phyloP scores from a whole-genome alignment of 2,329 filamentous ascomycete genomes.

The Fusarium caatingaense region DNA sequence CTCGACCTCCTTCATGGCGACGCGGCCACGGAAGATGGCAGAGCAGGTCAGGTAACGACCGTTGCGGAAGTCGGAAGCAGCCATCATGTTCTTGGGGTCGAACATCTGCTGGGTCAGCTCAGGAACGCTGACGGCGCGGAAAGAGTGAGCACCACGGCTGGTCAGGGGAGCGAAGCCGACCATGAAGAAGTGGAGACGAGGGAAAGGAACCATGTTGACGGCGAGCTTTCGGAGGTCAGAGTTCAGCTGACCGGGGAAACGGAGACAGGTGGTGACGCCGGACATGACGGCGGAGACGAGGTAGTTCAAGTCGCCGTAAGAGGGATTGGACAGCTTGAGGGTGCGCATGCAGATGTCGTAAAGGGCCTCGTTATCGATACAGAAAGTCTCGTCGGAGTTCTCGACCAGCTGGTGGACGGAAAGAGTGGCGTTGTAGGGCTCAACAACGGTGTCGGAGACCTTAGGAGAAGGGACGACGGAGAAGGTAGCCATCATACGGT shows the following conservation, averaged over 20 bases:
- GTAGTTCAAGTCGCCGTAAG: conserved; percentile 99
- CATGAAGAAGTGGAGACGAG: conserved; percentile 99
- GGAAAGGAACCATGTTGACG: conserved; percentile 99
- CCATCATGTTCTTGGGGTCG: conserved; percentile 99
- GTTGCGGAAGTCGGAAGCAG: conserved; percentile 99
- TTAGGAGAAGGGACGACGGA: conserved; percentile 98
- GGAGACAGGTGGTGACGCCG: conserved; percentile 96
- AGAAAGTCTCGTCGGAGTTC: conserved; percentile 99
- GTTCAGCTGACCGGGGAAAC: conserved; percentile 99
- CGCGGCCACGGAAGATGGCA: conserved; percentile 99
- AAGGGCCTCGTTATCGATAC: conserved; percentile 99
- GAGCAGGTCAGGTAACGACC: conserved; percentile 99
- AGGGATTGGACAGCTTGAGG: conserved; percentile 97
- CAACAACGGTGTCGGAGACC: conserved; percentile 99
- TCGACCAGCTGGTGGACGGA: conserved; percentile 99
- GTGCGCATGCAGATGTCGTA: conserved; percentile 99
- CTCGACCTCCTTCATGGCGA: conserved; percentile 99
- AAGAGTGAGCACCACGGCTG: conserved; percentile 84
- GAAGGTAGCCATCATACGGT: conserved; percentile 99
- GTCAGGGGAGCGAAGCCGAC: conserved; percentile 99
- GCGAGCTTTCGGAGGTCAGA: conserved; percentile 99
- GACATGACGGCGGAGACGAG: conserved; percentile 99
- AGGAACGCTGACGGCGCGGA: conserved; percentile 97
- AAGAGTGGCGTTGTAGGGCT: conserved; percentile 99
- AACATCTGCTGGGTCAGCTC: conserved; percentile 99